phyloP scores from a whole-genome alignment of 495 filamentous ascomycete genomes.

The Tricharina praecox region DNA sequence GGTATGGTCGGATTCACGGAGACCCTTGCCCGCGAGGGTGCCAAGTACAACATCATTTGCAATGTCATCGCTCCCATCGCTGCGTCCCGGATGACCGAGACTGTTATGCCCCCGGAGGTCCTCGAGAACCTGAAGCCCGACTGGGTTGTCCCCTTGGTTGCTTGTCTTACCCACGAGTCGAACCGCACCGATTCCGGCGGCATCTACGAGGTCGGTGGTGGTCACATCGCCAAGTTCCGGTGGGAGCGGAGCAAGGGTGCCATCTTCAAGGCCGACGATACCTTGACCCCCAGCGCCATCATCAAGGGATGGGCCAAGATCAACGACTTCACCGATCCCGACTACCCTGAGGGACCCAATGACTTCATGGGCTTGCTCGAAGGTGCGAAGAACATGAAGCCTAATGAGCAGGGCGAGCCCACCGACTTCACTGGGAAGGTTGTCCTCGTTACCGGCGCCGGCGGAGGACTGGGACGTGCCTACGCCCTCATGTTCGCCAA shows the following conservation, averaged over 20 bases:
- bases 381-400: conserved; percentile 60
- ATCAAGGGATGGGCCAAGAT: conserved; percentile 78
- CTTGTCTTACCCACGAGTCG: conserved; percentile 71
- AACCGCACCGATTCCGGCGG: conserved; percentile 70
- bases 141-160: conserved; percentile 90
- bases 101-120: conserved; percentile 90
- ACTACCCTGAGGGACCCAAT: conserved; percentile 69
- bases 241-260: conserved; percentile 92
- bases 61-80: conserved; percentile 96
- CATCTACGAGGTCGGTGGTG: conserved; percentile 89
- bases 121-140: conserved; percentile 80
- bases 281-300: conserved; percentile 74
- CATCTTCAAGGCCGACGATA: conserved; percentile 75
- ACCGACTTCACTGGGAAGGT: conserved; percentile 82
- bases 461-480: conserved; percentile 78
- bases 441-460: conserved; percentile 81
- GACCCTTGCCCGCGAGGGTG: conserved; percentile 91
- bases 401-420: conserved; percentile 57
- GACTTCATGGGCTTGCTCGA: conserved; percentile 83
- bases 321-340: conserved; percentile 67
- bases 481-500: conserved; percentile 88
- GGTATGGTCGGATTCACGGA: conserved; percentile 96
- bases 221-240: conserved; percentile 78
- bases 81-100: conserved; percentile 92
- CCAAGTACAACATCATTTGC: conserved; percentile 93